These are phyloP conservation scores for Fusarium transvaalense DNA, from an alignment of 2,329 filamentous ascomycete genomes.

Conservation along the genomic window DNA sequence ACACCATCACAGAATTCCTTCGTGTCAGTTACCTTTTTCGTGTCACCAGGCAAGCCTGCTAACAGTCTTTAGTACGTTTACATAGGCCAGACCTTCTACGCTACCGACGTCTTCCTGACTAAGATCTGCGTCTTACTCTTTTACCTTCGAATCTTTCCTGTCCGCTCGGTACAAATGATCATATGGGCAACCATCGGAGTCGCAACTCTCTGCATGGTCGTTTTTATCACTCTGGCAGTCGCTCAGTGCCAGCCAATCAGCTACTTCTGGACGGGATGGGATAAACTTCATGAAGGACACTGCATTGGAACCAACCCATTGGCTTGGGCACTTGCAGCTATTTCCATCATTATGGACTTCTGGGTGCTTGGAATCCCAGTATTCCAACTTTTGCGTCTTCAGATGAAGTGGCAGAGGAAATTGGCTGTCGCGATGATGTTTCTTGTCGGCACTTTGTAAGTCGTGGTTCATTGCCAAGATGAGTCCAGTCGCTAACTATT, in stretches of 20 bases:
- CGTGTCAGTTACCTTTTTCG: not conserved
- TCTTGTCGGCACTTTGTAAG: slow-evolving; percentile 14
- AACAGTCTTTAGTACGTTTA: slow-evolving; percentile 13
- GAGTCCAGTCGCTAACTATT: not conserved
- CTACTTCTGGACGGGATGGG: slow-evolving; percentile 24
- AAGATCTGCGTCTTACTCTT: slow-evolving; percentile 32
- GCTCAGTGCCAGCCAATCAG: slow-evolving; percentile 16
- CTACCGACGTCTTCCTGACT: slow-evolving; percentile 17
- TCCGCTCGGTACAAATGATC: not conserved
- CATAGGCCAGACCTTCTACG: slow-evolving; percentile 19
- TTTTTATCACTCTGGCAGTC: slow-evolving; percentile 5
- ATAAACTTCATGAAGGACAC: slow-evolving; percentile 4
- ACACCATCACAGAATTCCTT: slow-evolving; percentile 10
- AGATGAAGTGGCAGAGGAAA: slow-evolving; percentile 26
- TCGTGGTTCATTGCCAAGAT: rapidly evolving
- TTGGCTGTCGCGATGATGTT: slow-evolving; percentile 13
- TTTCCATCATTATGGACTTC: slow-evolving; percentile 8
- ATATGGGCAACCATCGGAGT: slow-evolving; percentile 24
- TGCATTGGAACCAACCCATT: slow-evolving; percentile 17
- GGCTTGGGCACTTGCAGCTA: slow-evolving; percentile 20
- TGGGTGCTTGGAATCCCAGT: slow-evolving; percentile 12
- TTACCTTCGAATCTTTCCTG: slow-evolving; percentile 29
- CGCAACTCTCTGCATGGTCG: not conserved
- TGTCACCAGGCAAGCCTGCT: rapidly evolving
- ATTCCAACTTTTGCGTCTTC: not conserved